These are phyloP conservation scores for Leishmania major DNA, from an alignment of 208 protist genomes.

Conservation along the genomic window DNA sequence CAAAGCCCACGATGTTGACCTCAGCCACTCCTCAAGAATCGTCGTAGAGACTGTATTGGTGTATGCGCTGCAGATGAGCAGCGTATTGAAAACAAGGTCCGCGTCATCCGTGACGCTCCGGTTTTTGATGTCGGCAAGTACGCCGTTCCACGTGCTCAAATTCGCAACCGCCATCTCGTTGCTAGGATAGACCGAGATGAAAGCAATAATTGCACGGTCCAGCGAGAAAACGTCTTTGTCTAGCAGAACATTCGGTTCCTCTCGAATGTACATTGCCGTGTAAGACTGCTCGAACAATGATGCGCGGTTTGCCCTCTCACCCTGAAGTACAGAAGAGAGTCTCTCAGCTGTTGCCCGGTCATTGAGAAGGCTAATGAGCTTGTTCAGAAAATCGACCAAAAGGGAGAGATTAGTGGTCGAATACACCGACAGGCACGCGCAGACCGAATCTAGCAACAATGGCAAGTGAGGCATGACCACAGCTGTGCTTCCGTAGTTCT, in stretches of 20 bases:
- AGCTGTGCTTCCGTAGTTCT: slow-evolving; percentile 37
- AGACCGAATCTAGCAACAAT: slow-evolving; percentile 39
- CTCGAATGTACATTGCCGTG: slow-evolving; percentile 49
- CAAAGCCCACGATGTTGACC: slow-evolving; percentile 43
- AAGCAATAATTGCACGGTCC: slow-evolving; percentile 63
- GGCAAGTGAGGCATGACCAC: slow-evolving; percentile 30
- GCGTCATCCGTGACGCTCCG: slow-evolving; percentile 61
- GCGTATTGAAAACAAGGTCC: slow-evolving; percentile 59
- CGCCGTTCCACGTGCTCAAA: slow-evolving; percentile 55
- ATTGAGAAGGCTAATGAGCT: slow-evolving; percentile 32
- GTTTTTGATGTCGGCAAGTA: slow-evolving; percentile 61
- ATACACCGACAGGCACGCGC: slow-evolving; percentile 75
- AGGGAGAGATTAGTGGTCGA: slow-evolving; percentile 69
- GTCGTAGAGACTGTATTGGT: slow-evolving; percentile 49
- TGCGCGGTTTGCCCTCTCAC: slow-evolving; percentile 41
- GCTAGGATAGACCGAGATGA: slow-evolving; percentile 50
- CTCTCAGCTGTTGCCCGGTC: slow-evolving; percentile 18
- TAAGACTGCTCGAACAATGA: slow-evolving; percentile 77
- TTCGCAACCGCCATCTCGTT: slow-evolving; percentile 38
- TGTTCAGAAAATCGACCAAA: slow-evolving; percentile 58
- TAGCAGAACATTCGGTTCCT: slow-evolving; percentile 58
- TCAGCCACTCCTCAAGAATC: slow-evolving; percentile 47
- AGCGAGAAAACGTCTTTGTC: slow-evolving; percentile 89
- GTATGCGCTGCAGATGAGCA: slow-evolving; percentile 62
- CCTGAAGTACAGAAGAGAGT: slow-evolving; percentile 47